phyloP scores from a whole-genome alignment of 495 filamentous ascomycete genomes.

The Penicillium chermesinum region DNA sequence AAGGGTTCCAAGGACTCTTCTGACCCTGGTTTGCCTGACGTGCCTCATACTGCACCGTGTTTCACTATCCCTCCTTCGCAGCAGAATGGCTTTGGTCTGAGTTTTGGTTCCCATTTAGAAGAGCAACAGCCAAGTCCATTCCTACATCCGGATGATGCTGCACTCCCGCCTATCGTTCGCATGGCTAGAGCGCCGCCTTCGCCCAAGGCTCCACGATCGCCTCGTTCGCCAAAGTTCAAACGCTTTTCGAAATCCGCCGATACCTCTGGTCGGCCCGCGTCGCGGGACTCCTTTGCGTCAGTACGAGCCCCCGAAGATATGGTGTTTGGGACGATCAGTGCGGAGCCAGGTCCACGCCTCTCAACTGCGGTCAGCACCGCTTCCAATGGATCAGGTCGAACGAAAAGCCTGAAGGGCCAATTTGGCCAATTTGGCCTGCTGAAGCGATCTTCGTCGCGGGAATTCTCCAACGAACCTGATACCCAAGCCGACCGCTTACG shows the following conservation, averaged over 20 bases:
- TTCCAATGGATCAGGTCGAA: slow-evolving; percentile 35
- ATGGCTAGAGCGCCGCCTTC: slow-evolving; percentile 82
- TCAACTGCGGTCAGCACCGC: slow-evolving; percentile 39
- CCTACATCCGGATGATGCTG: slow-evolving; percentile 69
- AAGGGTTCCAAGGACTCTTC: slow-evolving; percentile 39
- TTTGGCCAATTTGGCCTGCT: slow-evolving; percentile 30
- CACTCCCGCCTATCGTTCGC: slow-evolving; percentile 74
- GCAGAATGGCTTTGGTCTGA: slow-evolving; percentile 61
- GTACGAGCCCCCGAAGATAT: slow-evolving; percentile 31
- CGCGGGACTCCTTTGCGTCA: slow-evolving; percentile 38
- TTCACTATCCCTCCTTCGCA: slow-evolving; percentile 26
- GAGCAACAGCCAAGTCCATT: slow-evolving; percentile 35
- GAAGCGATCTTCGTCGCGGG: slow-evolving; percentile 34
- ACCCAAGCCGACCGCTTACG: slow-evolving; percentile 28
- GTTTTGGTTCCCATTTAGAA: slow-evolving; percentile 56
- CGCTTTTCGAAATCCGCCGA: slow-evolving; percentile 31
- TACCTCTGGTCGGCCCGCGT: slow-evolving; percentile 26
- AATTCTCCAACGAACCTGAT: slow-evolving; percentile 34
- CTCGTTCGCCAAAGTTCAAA: slow-evolving; percentile 32
- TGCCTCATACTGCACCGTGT: slow-evolving; percentile 33
- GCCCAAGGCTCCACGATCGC: slow-evolving; percentile 49
- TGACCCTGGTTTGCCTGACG: slow-evolving; percentile 42
- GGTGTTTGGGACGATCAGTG: slow-evolving; percentile 39
- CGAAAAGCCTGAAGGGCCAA: slow-evolving; percentile 35
- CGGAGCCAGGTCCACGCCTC: slow-evolving; percentile 36